Percentiles rank a stretch among this genome's conserved stretches.
These are phyloP conservation scores for Kickxella alabastrina DNA, from an alignment of 192 early-diverging fungal species.

Conservation along the genomic window DNA sequence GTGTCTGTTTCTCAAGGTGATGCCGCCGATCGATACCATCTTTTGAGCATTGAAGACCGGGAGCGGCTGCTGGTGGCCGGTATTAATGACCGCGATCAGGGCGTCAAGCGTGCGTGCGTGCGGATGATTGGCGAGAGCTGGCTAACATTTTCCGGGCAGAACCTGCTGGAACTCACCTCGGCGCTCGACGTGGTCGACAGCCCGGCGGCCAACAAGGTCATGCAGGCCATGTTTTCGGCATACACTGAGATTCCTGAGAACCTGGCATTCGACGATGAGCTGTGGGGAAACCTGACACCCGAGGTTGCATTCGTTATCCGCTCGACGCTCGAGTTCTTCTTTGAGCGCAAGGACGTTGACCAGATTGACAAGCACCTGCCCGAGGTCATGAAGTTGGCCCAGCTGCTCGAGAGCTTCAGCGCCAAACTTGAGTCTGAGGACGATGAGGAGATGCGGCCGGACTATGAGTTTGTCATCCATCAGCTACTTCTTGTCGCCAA, in stretches of 20 bases:
- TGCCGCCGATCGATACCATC: constrained; percentile 68
- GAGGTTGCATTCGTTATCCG: constrained; percentile 54
- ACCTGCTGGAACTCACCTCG: constrained; percentile 70
- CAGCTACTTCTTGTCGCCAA: constrained; percentile 72
- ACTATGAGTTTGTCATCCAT: constrained; percentile 51
- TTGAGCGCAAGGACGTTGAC: constrained; percentile 54
- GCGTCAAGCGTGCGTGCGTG: constrained; percentile 71
- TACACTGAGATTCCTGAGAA: constrained; percentile 65
- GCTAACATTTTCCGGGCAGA: constrained; percentile 71
- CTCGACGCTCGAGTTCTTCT: constrained; percentile 44
- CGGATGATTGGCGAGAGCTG: constrained; percentile 67
- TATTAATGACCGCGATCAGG: constrained; percentile 74
- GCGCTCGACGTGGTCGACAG: constrained; percentile 70
- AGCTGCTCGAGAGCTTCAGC: constrained; percentile 43
- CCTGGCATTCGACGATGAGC: constrained; percentile 54
- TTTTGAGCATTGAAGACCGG: constrained; percentile 65
- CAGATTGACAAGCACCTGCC: constrained; percentile 64
- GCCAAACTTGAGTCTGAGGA: constrained; percentile 38
- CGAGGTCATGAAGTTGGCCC: constrained; percentile 59
- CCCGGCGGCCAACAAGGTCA: constrained; percentile 57
- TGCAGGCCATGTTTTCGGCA: constrained; percentile 61
- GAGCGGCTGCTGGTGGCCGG: constrained; percentile 70
- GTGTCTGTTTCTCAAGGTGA: constrained; percentile 65
- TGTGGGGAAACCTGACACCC: constrained; percentile 54
- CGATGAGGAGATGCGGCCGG: constrained; percentile 44